phyloP scores from a whole-genome alignment of 1,284 basidiomycete genomes.

The Hymenochaete sp. region DNA sequence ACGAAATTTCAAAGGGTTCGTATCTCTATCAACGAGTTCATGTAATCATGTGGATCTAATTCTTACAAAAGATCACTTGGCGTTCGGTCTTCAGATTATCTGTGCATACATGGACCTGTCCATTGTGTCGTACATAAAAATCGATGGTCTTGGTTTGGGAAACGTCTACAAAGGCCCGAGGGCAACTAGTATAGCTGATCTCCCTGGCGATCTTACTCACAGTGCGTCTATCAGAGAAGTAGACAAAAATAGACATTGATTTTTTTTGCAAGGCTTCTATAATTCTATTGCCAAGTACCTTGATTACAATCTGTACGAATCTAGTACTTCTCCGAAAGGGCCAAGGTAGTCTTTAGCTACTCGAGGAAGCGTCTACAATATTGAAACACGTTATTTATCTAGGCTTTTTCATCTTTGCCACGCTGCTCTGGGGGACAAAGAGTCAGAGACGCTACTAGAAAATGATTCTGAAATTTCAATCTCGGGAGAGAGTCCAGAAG shows the following conservation, averaged over 20 bases:
- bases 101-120: conserved; percentile 56
- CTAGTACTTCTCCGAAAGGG: too few species aligned
- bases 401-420: conserved; percentile 17
- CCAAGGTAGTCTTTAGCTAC: too few species aligned
- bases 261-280: too few species aligned
- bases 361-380: too few species aligned
- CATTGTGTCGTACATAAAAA: conserved; percentile 33
- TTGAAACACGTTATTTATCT: conserved; percentile 22
- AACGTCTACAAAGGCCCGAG: conserved; percentile 29
- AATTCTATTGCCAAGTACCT: too few species aligned
- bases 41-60: neutral
- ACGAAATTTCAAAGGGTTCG: conserved; percentile 10
- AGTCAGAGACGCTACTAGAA: too few species aligned
- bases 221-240: too few species aligned
- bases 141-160: conserved; percentile 25
- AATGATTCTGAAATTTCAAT: too few species aligned
- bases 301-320: too few species aligned
- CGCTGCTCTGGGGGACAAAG: conserved; percentile 10
- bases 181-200: conserved; percentile 28
- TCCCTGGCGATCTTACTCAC: conserved; percentile 34
- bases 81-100: conserved; percentile 51
- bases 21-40: neutral
- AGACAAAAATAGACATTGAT: too few species aligned
- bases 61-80: conserved; percentile 29
- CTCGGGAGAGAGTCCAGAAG: conserved; percentile 26